A percentile compares a stretch with the other conserved stretches of the same genome.
phyloP scores from a whole-genome alignment of 73 alveolate genomes.

The Tetrahymena borealis region DNA sequence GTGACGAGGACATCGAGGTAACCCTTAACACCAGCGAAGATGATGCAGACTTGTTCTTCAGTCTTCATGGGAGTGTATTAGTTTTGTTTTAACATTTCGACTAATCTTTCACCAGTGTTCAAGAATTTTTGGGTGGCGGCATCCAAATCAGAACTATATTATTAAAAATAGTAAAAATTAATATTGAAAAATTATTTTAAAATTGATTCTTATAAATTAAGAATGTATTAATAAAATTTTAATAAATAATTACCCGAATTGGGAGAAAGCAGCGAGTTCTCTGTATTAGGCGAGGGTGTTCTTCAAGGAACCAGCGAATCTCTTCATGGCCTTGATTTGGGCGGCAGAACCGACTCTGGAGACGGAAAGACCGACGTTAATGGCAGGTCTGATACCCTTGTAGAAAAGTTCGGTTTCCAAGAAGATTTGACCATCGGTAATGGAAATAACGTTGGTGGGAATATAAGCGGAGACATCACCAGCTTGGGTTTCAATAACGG shows the following conservation, averaged over 20 bases:
- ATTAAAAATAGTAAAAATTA: not conserved
- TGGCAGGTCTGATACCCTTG: constrained; percentile 97
- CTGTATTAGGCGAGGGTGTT: constrained; percentile 92
- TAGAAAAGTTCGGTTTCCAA: constrained; percentile 93
- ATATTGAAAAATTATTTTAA: too few relatives aligned
- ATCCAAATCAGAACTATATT: constrained; percentile 65
- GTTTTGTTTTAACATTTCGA: constrained; percentile 89
- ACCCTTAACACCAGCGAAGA: constrained; percentile 95
- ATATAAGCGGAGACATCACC: constrained; percentile 97
- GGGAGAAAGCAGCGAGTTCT: constrained; percentile 98
- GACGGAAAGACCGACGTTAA: constrained; percentile 97
- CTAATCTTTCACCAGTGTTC: constrained; percentile 86
- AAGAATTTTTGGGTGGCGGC: constrained; percentile 92
- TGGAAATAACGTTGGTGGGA: constrained; percentile 97
- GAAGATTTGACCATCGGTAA: constrained; percentile 97
- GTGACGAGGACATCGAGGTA: constrained; percentile 83
- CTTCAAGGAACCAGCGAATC: constrained; percentile 93
- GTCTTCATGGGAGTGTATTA: constrained; percentile 86
- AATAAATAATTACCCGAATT: constrained; percentile 84
- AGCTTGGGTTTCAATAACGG: constrained; percentile 96
- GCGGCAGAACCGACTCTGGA: constrained; percentile 97
- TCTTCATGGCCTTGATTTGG: constrained; percentile 94
- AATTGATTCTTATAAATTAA: too few relatives aligned
- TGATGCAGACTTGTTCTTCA: constrained; percentile 89
- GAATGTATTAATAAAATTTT: too few relatives aligned